Evolutionary conservation across 495 filamentous ascomycete genomes (phyloP), one percentile per base, ranked within the genome.

Genomic region (Penicillium egyptiacum): DNA sequence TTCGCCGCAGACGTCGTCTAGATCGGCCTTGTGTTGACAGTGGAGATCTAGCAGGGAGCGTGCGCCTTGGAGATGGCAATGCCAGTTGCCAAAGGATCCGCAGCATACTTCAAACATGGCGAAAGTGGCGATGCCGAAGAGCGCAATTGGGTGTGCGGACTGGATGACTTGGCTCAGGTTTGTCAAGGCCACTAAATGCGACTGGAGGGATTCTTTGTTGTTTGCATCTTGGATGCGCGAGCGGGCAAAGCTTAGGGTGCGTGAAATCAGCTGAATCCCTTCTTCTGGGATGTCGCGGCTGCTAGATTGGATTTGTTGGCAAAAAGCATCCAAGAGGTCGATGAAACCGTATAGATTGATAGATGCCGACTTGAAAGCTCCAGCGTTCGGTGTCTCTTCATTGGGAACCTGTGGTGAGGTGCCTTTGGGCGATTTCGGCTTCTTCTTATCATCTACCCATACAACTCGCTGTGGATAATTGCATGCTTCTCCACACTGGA

Each of bases 101-200:
- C 68, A 67, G 40, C 69, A 71, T 0, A 73, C 67, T 49, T 71
- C 70, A 37, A 73, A 71, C 20, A 73, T 69, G 2, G 70, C 68
- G 26, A 73, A 71, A 5, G 69, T 70, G 0, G 67, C 70, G 10
- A 73, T 73, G 0, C 69, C 70, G 40, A 73, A 67, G 14, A 73
- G 46, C 5, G 69, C 69, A 43, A 73, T 62, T 0, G 70, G 70
- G 42, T 73, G 62, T 7, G 64, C 69, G 8, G 63, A 66, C 25
- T 69, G 65, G 14, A 73, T 65, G 11, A 70, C 59, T 40, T 67
- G 58, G 26, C 59, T 70, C 20, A 73, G 54, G 17, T 69, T 67
- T 20, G 60, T 62, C 10, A 73, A 35, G 1, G 70, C 70, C 7
- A 59, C 45, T 4, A 73, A 55, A 56, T 71, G 70, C 16, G 63